A percentile compares a stretch with the other conserved stretches of the same genome.
phyloP scores from a whole-genome alignment of 768 basidiomycete species.

The Royoungia palumana region DNA sequence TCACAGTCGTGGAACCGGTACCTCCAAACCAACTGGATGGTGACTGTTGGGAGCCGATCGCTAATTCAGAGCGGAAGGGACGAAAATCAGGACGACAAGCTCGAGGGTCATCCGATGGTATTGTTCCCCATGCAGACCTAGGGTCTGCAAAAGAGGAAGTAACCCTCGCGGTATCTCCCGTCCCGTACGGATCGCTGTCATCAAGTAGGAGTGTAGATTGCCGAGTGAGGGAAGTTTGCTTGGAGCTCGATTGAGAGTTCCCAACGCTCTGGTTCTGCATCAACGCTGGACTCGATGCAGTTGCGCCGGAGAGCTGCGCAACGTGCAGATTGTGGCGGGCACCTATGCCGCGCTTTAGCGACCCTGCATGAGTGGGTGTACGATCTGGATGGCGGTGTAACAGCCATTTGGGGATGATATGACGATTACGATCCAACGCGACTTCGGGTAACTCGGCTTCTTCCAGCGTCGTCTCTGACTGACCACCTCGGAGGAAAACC shows the following conservation, averaged over 20 bases:
- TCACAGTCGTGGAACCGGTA: slow-evolving; percentile 89
- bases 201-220: slow-evolving; percentile 36
- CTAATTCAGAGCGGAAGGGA: slow-evolving; percentile 41
- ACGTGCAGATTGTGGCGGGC: slow-evolving; percentile 38
- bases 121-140: slow-evolving; percentile 13
- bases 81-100: slow-evolving; percentile 33
- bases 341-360: slow-evolving; percentile 26
- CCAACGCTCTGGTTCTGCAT: slow-evolving; percentile 33
- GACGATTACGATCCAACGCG: slow-evolving; percentile 85
- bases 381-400: slow-evolving; percentile 50
- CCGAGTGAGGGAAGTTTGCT: slow-evolving; percentile 43
- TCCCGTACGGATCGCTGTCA: slow-evolving; percentile 45
- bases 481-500: slow-evolving; percentile 23
- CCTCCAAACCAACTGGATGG: slow-evolving; percentile 73
- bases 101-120: slow-evolving; percentile 27
- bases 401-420: slow-evolving; percentile 95
- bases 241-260: slow-evolving; percentile 9
- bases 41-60: slow-evolving; percentile 26
- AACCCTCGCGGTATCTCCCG: slow-evolving; percentile 33
- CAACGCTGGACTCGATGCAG: slow-evolving; percentile 72
- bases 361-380: slow-evolving; percentile 44
- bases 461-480: slow-evolving; percentile 46
- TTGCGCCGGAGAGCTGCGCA: slow-evolving; percentile 46
- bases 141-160: slow-evolving; percentile 26
- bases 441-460: slow-evolving; percentile 94